Evolutionary conservation across 2,329 filamentous ascomycete species (phyloP), one percentile per base, ranked within the genome.

Genomic region (Graphilbum fragrans): DNA sequence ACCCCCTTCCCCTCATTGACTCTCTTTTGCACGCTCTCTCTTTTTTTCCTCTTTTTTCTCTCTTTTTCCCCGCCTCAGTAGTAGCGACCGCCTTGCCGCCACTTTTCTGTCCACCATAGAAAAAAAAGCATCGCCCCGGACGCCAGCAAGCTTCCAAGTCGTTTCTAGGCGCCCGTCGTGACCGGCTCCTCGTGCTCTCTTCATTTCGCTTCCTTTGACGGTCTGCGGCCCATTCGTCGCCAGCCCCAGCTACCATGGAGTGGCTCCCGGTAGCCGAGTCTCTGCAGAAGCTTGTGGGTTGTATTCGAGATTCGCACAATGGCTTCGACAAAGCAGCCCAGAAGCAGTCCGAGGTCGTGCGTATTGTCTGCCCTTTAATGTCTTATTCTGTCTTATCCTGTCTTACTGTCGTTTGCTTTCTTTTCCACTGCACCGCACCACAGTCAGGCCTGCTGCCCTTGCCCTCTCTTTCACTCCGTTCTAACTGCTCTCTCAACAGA

Each of bases 181-280:
- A 16, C 14, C 39, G 20, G 7, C 21, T 11, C 8, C 20, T 19
- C n/a, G n/a, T 14, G 5, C 20, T 33, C 6, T 16, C 32, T 31
- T 14, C 29, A 10, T 23, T 17, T 5, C n/a, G 19, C 34, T n/a
- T 17, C 29, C 11, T 35, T n/a, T n/a, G n/a, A n/a, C n/a, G n/a
- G n/a, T n/a, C n/a, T n/a, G n/a, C n/a, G n/a, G n/a, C n/a, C n/a
- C n/a, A n/a, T n/a, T n/a, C n/a, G n/a, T n/a, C n/a, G n/a, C n/a
- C n/a, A n/a, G 8, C 12, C 20, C 34, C 23, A 21, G 43, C 35
- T 43, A 47, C 29, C 59, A 95, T 94, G 88, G 77, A 81, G 63
- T 98, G 92, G 92, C 85, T 94, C 68, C 92, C 92, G 48, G 72
- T 84, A 56, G 77, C 82, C 55, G 85, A 88, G 70, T 86, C 82